These are phyloP conservation scores for Fusarium sp. DNA, from an alignment of 2,329 filamentous ascomycete genomes.

Conservation along the genomic window DNA sequence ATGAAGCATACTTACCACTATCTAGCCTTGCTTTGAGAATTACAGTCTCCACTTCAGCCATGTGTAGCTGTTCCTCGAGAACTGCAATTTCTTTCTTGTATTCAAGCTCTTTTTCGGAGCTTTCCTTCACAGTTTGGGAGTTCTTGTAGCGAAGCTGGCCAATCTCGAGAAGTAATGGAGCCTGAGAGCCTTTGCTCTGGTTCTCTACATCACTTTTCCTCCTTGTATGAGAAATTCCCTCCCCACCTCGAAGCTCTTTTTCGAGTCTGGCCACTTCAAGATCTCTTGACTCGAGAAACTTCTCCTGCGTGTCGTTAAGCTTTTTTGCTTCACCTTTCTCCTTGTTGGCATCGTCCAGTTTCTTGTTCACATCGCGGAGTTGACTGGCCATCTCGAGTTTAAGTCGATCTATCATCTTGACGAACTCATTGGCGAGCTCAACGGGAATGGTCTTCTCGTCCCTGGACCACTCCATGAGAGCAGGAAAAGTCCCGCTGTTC, in stretches of 20 bases:
- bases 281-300: background rate
- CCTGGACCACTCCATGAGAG: constrained; percentile 27
- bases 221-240: background rate
- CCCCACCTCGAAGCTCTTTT: background rate
- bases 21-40: background rate
- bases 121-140: background rate
- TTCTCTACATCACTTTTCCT: background rate
- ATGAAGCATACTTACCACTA: background rate
- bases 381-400: constrained; percentile 27
- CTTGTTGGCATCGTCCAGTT: background rate
- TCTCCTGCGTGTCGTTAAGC: background rate
- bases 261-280: background rate
- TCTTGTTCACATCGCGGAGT: background rate
- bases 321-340: background rate
- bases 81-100: background rate
- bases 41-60: background rate
- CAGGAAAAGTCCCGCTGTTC: constrained; percentile 17
- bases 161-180: too few relatives aligned
- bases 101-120: background rate
- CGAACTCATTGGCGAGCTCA: constrained; percentile 26
- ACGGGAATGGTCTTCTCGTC: constrained; percentile 15
- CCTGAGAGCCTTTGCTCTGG: background rate
- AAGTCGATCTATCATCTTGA: constrained; percentile 25
- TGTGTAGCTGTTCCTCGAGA: background rate
- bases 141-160: too few relatives aligned